Conservation (phyloP, 495 filamentous ascomycete species). For the Extremus antarcticus region DNA sequence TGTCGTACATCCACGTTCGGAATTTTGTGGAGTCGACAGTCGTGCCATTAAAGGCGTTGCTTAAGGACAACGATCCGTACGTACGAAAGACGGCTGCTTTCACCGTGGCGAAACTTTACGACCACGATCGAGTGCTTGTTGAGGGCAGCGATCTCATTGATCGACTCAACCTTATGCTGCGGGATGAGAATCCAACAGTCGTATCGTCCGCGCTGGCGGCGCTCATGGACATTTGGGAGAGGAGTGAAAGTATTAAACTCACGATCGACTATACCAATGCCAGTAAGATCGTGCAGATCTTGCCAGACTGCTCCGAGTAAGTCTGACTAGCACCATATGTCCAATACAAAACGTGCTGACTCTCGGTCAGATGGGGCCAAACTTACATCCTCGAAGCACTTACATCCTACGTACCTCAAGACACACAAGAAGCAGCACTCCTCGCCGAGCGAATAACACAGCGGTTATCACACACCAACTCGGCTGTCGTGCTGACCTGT, state of each 20-base stretch:
- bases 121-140: slow-evolving; percentile 84
- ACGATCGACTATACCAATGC: slow-evolving; percentile 96
- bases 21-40: slow-evolving; percentile 92
- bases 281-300: slow-evolving; percentile 91
- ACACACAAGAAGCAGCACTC: slow-evolving; percentile 71
- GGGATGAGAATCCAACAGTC: slow-evolving; percentile 94
- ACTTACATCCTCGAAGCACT: slow-evolving; percentile 96
- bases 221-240: slow-evolving; percentile 96
- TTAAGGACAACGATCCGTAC: slow-evolving; percentile 86
- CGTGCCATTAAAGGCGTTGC: slow-evolving; percentile 66
- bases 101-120: slow-evolving; percentile 94
- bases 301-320: slow-evolving; percentile 95
- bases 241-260: slow-evolving; percentile 92
- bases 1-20: slow-evolving; percentile 93
- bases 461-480: slow-evolving; percentile 90
- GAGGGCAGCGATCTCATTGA: slow-evolving; percentile 89
- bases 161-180: slow-evolving; percentile 74
- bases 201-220: slow-evolving; percentile 87
- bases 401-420: slow-evolving; percentile 96
- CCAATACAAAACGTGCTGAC: slow-evolving; percentile 34
- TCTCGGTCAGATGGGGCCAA: slow-evolving; percentile 65
- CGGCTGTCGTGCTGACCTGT: slow-evolving; percentile 88
- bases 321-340: slow-evolving; percentile 24
- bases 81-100: slow-evolving; percentile 96
- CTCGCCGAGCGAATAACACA: slow-evolving; percentile 90